Conservation (phyloP, 805 yeast species). For the Peterozyma xylosa region DNA sequence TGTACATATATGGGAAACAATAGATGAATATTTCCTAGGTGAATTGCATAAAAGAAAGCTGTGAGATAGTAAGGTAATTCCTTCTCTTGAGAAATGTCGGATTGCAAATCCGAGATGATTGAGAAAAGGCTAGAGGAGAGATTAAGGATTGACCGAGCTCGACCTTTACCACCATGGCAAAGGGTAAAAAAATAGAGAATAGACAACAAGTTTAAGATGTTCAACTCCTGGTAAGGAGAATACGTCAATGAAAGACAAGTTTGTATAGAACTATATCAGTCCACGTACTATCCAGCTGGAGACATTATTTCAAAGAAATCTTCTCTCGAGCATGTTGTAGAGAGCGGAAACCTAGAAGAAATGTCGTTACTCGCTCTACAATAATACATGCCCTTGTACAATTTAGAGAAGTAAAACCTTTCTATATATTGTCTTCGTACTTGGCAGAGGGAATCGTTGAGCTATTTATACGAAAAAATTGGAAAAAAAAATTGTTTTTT, state of each 20-base stretch:
- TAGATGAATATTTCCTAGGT: too few species aligned
- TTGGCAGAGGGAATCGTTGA: too few species aligned
- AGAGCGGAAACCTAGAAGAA: slow-evolving; percentile 16
- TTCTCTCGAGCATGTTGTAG: slow-evolving; percentile 21
- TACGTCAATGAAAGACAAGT: slow-evolving; percentile 17
- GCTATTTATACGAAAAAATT: too few species aligned
- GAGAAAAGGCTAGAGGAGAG: too few species aligned
- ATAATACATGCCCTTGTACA: slow-evolving; percentile 20
- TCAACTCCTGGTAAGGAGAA: slow-evolving; percentile 28
- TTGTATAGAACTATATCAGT: not conserved
- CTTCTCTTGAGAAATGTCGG: too few species aligned
- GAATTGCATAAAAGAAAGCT: too few species aligned
- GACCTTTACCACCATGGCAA: too few species aligned
- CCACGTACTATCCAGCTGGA: slow-evolving; percentile 25
- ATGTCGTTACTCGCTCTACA: slow-evolving; percentile 20
- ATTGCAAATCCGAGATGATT: too few species aligned
- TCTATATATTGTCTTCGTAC: not conserved
- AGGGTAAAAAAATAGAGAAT: slow-evolving; percentile 10
- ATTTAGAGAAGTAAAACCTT: slow-evolving; percentile 10
- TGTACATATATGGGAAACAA: too few species aligned
- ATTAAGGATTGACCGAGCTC: too few species aligned
- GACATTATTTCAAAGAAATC: slow-evolving; percentile 10
- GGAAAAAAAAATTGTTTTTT: too few species aligned
- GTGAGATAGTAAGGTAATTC: too few species aligned
- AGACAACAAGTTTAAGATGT: slow-evolving; percentile 12